A percentile compares a stretch with the other conserved stretches of the same genome.
Conservation (phyloP, 1,139 yeast species). For the Kurtzmaniella natalensis region DNA sequence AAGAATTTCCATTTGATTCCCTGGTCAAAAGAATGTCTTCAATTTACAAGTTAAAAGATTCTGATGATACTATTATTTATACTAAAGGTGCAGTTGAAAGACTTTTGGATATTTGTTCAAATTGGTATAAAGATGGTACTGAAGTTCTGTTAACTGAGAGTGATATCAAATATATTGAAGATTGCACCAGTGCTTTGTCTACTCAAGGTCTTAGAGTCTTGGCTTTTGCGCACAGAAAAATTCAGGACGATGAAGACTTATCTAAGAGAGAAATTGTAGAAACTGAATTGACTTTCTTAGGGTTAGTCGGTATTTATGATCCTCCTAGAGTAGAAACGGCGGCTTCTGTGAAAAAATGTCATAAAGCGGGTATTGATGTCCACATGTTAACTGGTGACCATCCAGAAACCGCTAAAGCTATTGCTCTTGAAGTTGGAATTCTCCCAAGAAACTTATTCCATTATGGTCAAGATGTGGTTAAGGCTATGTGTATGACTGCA, state of each 20-base stretch:
- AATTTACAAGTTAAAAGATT: constrained; percentile 37
- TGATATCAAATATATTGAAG: constrained; percentile 41
- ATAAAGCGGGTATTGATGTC: constrained; percentile 73
- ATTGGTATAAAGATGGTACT: constrained; percentile 37
- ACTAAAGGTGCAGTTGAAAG: constrained; percentile 84
- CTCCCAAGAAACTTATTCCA: constrained; percentile 66
- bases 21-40: constrained; percentile 73
- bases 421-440: constrained; percentile 83
- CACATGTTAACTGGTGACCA: constrained; percentile 88
- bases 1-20: constrained; percentile 77
- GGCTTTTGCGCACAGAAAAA: constrained; percentile 54
- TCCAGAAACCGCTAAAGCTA: constrained; percentile 77
- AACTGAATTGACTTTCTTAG: constrained; percentile 52
- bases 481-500: constrained; percentile 75
- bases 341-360: constrained; percentile 63
- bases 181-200: constrained; percentile 60
- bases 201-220: constrained; percentile 70
- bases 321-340: constrained; percentile 78
- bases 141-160: constrained; percentile 35
- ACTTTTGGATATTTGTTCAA: constrained; percentile 51
- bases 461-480: constrained; percentile 56
- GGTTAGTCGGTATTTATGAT: constrained; percentile 77
- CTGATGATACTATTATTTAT: constrained; percentile 35
- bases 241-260: constrained; percentile 15
- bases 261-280: constrained; percentile 52